A percentile compares a stretch with the other conserved stretches of the same genome.
phyloP scores from a whole-genome alignment of 2,329 filamentous ascomycete genomes.

The Lecanoromycetidae sp. region DNA sequence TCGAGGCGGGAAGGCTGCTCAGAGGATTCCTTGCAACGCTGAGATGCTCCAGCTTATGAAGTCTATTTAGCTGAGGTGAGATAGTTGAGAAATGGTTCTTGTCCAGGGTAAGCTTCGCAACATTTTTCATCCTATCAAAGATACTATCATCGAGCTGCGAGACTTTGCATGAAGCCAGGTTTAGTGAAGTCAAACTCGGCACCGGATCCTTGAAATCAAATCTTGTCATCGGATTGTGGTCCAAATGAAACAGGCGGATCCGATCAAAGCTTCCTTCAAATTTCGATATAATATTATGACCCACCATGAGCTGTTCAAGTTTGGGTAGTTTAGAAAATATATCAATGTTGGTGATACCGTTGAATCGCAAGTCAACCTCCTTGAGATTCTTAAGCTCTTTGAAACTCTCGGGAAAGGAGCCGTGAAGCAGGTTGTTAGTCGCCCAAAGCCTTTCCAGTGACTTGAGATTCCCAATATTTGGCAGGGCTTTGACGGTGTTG shows the following conservation, averaged over 20 bases:
- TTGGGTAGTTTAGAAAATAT: constrained; percentile 72
- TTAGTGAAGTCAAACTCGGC: constrained; percentile 72
- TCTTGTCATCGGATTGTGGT: constrained; percentile 89
- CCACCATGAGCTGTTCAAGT: constrained; percentile 75
- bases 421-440: constrained; percentile 81
- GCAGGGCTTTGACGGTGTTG: constrained; percentile 71
- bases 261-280: constrained; percentile 82
- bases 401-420: constrained; percentile 62
- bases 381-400: constrained; percentile 62
- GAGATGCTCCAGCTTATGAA: constrained; percentile 75
- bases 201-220: constrained; percentile 71
- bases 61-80: constrained; percentile 69
- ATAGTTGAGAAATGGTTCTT: constrained; percentile 92
- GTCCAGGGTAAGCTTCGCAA: constrained; percentile 80
- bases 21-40: constrained; percentile 89
- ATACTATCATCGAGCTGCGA: constrained; percentile 76
- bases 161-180: constrained; percentile 81
- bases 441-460: constrained; percentile 83
- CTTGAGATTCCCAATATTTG: constrained; percentile 65
- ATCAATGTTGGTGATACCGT: constrained; percentile 77
- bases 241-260: constrained; percentile 72
- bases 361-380: constrained; percentile 91
- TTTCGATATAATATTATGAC: constrained; percentile 83
- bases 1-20: constrained; percentile 69
- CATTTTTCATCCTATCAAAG: constrained; percentile 73